Evolutionary conservation across 768 basidiomycete genomes (phyloP), one percentile per base, ranked within the genome.

Genomic region (Pleurotus eryngii): DNA sequence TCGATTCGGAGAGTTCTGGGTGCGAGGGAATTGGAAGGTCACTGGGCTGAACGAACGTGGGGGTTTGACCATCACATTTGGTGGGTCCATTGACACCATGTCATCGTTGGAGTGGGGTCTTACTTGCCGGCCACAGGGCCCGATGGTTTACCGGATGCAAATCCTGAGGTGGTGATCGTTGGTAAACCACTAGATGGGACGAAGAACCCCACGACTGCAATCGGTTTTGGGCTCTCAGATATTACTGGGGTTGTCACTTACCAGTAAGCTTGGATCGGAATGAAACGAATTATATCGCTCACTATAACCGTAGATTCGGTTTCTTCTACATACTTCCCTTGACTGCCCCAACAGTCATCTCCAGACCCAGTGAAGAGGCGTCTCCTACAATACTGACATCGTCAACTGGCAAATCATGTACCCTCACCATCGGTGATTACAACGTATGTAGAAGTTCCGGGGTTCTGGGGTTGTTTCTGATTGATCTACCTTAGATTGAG

Each of bases 291-390:
- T 49, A 9, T 15, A n/a, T 22, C 47, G 59, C 30, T 18, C 37
- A 35, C 54, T 35, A 35, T 18, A 18, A 6, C 17, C 14, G 46
- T 43, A 74, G 74, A 64, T 74, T 76, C 67, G 82, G 83, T 1
- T 82, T 76, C 67, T 86, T 77, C 70, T 80, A 80, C 58, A 71
- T 87, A 43, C 71, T 84, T 26, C 85, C 85, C 6, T 67, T 81
- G 2, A 84, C 83, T 0, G 81, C 82, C 0, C 81, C 84, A 0
- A 66, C 67, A 9, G 65, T 86, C 37, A 64, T 80, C 12, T 72
- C 78, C 2, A 65, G 53, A 3, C 78, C 80, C 1, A 64, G 64
- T n/a, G 47, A 65, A 8, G 61, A 57, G 1, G 66, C 75, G 3
- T 65, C 70, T 15, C 72, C 82, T 1, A 76, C 81, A 4, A 74